A percentile compares a stretch with the other conserved stretches of the same genome.
phyloP scores from a whole-genome alignment of 176 grass and related monocot genomes.

The Cenchrus purpureus region DNA sequence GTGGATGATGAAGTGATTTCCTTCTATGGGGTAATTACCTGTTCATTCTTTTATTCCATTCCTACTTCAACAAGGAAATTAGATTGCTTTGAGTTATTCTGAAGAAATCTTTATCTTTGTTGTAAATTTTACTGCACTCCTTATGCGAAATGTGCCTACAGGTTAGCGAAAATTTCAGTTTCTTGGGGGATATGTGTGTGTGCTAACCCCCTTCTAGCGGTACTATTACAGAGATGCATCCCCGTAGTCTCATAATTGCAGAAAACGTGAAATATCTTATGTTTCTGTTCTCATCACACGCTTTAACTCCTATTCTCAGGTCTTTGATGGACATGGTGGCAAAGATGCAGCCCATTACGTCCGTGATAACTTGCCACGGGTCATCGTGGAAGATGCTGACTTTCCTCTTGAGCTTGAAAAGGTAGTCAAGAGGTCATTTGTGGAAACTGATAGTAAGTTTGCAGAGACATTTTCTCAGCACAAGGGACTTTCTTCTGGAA shows the following conservation, averaged over 20 bases:
- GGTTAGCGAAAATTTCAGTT: not conserved
- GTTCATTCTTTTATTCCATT: constrained; percentile 13
- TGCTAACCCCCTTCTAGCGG: not conserved
- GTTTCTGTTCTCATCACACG: not conserved
- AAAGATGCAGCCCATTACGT: constrained; percentile 93
- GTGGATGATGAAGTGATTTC: constrained; percentile 69
- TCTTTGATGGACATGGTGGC: constrained; percentile 96
- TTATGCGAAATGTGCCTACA: not conserved
- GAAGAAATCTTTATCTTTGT: not conserved
- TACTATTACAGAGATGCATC: not conserved
- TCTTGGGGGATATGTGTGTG: not conserved
- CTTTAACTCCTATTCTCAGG: constrained; percentile 44
- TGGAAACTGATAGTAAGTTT: constrained; percentile 86
- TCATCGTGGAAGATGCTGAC: constrained; percentile 87
- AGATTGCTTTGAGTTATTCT: not conserved
- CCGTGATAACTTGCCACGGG: constrained; percentile 88
- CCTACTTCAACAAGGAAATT: not conserved
- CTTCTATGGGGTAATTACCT: constrained; percentile 82
- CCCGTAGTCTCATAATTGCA: not conserved
- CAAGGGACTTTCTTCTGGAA: constrained; percentile 69
- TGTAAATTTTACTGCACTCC: not conserved
- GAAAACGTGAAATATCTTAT: constrained; percentile 3
- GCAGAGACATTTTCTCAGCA: constrained; percentile 60
- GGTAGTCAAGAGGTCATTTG: constrained; percentile 73
- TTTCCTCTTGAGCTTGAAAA: constrained; percentile 94